Evolutionary conservation across 2,329 filamentous ascomycete genomes (phyloP), one percentile per base, ranked within the genome.

Genomic region (Trichoderma semiorbis): DNA sequence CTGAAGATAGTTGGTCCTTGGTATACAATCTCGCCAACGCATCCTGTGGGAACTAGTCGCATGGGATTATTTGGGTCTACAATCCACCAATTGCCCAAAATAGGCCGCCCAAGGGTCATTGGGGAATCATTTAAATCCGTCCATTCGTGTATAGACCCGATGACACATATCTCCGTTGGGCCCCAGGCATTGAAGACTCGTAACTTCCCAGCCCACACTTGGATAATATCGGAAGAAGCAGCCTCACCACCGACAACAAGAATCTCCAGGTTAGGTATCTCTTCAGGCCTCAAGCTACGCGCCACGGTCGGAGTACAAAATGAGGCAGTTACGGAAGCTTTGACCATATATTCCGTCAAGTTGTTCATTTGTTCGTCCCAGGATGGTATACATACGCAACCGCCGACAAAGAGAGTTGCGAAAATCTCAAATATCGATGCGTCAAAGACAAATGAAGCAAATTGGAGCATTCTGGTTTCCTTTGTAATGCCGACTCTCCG

Each of bases 381-480:
- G 1, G 69, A 72, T 2, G 75, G 75, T 1, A 76, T 64, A 34
- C 75, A 76, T 32, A 71, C 57, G 43, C 62, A 63, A 4, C 43
- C 71, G 8, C 72, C 72, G 0, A 34, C 10, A 6, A 73, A 3
- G 14, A 74, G 70, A 0, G 70, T 34, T 3, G 67, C 47, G 5
- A 73, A 12, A 3, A 74, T 73, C 50, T 74, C 73, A 7, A 57
- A 24, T 18, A 74, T 18, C 3, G 67, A 71, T 6, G 70, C 69
- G 5, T 75, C 74, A 24, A 74, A 75, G 14, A 64, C 72, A 8
- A 65, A 73, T 1, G 74, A 72, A 11, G 74, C 66, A 66, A 75
- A 75, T 1, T 75, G 70, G 5, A 75, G 72, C 32, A 63, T 30
- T n/a, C 34, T 34, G 10, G 55, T 28, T 0, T 18, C 47, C 5